Evolutionary conservation across 805 yeast species (phyloP).

Genomic region (Tetrapisispora pingtungensis): DNA sequence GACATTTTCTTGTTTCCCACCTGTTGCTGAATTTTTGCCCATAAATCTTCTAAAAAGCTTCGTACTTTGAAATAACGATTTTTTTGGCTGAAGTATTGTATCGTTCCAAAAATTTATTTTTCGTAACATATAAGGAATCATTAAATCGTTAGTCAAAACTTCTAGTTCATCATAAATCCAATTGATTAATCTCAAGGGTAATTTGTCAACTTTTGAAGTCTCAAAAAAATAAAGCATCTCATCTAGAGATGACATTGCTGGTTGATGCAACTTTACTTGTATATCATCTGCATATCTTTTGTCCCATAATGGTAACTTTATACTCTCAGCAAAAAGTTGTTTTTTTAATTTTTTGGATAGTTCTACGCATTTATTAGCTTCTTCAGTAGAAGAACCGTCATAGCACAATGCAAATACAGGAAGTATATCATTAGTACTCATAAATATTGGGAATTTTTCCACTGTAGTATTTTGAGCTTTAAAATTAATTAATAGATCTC

Average conservation of each 20-base stretch:
- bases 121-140: conserved; percentile 75
- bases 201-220: conserved; percentile 3
- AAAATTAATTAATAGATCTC: conserved; percentile 46
- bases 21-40: conserved; percentile 9
- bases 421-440: conserved; percentile 54
- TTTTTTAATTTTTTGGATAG: conserved; percentile 34
- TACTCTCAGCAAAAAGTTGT: conserved; percentile 31
- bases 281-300: conserved; percentile 3
- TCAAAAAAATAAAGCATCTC: conserved; percentile 15
- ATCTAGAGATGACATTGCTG: conserved; percentile 19
- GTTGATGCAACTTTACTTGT: conserved; percentile 21
- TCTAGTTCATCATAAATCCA: conserved; percentile 20
- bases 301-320: conserved; percentile 24
- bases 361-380: conserved; percentile 34
- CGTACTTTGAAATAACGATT: conserved; percentile 62
- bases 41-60: conserved; percentile 40
- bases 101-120: conserved; percentile 82
- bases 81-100: conserved; percentile 63
- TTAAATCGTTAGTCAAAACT: conserved; percentile 15
- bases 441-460: conserved; percentile 43
- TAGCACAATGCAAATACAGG: conserved; percentile 44
- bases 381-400: conserved; percentile 36
- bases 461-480: conserved; percentile 32
- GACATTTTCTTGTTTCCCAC: conserved; percentile 9
- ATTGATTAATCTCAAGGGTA: conserved; percentile 17